phyloP scores from a whole-genome alignment of 108 stramenopile genomes.

The Skeletonema marinoi region DNA sequence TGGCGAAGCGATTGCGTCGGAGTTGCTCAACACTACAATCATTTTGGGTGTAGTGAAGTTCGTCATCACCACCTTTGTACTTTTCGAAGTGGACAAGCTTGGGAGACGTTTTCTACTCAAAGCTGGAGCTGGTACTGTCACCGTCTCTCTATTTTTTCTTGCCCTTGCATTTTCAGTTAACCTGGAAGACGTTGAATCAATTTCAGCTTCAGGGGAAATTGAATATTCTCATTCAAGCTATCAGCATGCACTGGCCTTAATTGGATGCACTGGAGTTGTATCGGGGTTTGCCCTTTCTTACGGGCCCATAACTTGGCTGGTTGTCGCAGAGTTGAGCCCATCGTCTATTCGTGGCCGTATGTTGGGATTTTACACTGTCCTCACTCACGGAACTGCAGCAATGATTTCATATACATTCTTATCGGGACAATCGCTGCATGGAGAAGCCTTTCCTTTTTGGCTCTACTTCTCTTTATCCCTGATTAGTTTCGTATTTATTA shows the following conservation, averaged over 20 bases:
- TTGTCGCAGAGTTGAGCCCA: constrained; percentile 60
- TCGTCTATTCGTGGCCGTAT: constrained; percentile 56
- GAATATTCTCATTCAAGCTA: constrained; percentile 31
- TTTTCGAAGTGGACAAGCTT: constrained; percentile 53
- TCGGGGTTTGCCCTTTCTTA: constrained; percentile 60
- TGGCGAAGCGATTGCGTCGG: constrained; percentile 27
- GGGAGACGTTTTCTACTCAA: constrained; percentile 57
- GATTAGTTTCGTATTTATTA: constrained; percentile 30
- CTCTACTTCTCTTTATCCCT: constrained; percentile 42
- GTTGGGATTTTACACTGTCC: constrained; percentile 47
- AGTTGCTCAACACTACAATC: constrained; percentile 51
- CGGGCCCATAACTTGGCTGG: constrained; percentile 61
- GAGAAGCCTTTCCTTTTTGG: constrained; percentile 45
- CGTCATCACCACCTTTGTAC: constrained; percentile 47
- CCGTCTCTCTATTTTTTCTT: constrained; percentile 39
- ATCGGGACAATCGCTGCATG: constrained; percentile 43
- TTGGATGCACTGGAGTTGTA: constrained; percentile 50
- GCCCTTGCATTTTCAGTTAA: constrained; percentile 38
- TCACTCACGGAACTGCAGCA: constrained; percentile 46
- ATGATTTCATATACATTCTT: constrained; percentile 49
- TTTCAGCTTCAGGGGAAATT: constrained; percentile 15
- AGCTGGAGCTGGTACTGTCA: constrained; percentile 47
- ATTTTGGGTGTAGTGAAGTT: constrained; percentile 61
- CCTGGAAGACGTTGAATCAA: constrained; percentile 1
- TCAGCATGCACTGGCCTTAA: constrained; percentile 37